Conservation (phyloP, 1,284 basidiomycete species). For the Porodaedalea pini region DNA sequence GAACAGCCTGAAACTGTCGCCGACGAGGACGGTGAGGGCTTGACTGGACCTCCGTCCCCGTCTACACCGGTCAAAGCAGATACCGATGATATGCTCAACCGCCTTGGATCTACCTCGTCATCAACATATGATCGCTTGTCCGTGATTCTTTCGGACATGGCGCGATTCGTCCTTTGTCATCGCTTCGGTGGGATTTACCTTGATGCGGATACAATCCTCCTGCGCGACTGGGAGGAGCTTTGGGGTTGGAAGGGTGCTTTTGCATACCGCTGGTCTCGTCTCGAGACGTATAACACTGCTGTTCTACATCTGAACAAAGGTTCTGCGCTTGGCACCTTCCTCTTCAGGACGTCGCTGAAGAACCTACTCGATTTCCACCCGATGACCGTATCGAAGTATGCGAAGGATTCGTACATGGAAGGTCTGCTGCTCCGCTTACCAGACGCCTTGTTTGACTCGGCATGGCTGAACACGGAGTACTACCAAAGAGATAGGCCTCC, state of each 20-base stretch:
- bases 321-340: slow-evolving; percentile 75
- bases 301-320: slow-evolving; percentile 81
- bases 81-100: slow-evolving; percentile 63
- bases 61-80: slow-evolving; percentile 30
- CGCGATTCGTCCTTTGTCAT: slow-evolving; percentile 81
- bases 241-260: slow-evolving; percentile 88
- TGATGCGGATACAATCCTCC: slow-evolving; percentile 81
- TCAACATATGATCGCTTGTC: slow-evolving; percentile 76
- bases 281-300: slow-evolving; percentile 83
- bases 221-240: slow-evolving; percentile 90
- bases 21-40: slow-evolving; percentile 19
- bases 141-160: slow-evolving; percentile 85
- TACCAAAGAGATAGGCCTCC: slow-evolving; percentile 81
- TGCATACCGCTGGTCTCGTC: slow-evolving; percentile 80
- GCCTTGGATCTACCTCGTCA: slow-evolving; percentile 73
- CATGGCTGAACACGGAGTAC: slow-evolving; percentile 81
- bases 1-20: slow-evolving; percentile 23
- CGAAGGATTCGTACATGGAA: slow-evolving; percentile 74
- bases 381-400: slow-evolving; percentile 78
- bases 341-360: slow-evolving; percentile 82
- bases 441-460: slow-evolving; percentile 83
- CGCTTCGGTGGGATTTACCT: slow-evolving; percentile 85
- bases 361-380: slow-evolving; percentile 87
- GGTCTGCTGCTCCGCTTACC: slow-evolving; percentile 72
- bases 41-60: slow-evolving; percentile 27